Evolutionary conservation across 2,329 filamentous ascomycete genomes (phyloP), one percentile per base, ranked within the genome.

Genomic region (Coniochaeta hoffmannii): DNA sequence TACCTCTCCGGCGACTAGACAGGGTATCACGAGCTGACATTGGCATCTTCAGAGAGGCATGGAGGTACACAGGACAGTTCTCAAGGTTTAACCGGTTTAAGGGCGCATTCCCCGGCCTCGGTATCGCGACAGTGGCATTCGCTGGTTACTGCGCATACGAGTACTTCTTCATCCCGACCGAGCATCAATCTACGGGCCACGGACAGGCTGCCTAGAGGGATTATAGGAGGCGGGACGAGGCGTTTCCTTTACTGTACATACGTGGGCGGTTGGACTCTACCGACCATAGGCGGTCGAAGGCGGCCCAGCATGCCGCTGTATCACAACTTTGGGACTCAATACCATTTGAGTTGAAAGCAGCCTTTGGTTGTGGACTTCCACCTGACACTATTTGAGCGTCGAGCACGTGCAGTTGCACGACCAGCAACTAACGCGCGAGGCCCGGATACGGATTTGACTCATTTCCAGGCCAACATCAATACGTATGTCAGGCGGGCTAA

Each of bases 1-100:
- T 8, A 28, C 22, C 19, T 11, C 10, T 12, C 7, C 3, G 17
- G 12, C 41, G 15, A 2, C 19, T 14, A 6, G 41, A 46, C 10
- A 15, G 10, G 41, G 7, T 32, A 34, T 3, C 17, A 52, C 28
- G 31, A 31, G 38, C 41, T 28, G n/a, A 46, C 41, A 46, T 12
- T 12, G 30, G 26, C 24, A 34, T 7, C 4, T 17, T 61, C 70
- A 99, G 94, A 69, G 94, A 99, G 78, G 82, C 89, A 69, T 99
- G 94, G 94, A 83, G 94, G 73, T 97, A 96, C 79, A 86, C 82
- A 34, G 94, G 93, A 60, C 86, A 83, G 55, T 97, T 97, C 79
- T 87, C 86, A 62, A 84, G 93, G 65, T 88, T 79, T 76, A 96
- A 96, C 76, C 88, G 94, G 65, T 94, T 97, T 79, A 91, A 87